Evolutionary conservation across 169 alveolate genomes (phyloP).

Genomic region (Plasmodium billcollinsi): DNA sequence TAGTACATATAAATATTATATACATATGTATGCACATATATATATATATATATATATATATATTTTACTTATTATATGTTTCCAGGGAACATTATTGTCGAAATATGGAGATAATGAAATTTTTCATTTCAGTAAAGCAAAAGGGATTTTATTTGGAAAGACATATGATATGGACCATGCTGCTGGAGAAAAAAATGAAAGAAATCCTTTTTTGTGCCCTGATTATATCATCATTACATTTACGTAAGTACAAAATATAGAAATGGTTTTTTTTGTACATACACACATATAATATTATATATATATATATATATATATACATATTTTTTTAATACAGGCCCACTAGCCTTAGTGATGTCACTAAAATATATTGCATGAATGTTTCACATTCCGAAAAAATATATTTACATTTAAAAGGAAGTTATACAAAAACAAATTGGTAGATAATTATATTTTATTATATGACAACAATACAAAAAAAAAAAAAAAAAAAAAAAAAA

Average conservation of each 20-base stretch:
- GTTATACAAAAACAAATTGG: conserved; percentile 59
- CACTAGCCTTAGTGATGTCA: conserved; percentile 25
- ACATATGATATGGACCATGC: conserved; percentile 29
- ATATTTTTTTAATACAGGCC: conserved; percentile 35
- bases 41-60: neutral
- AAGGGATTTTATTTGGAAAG: conserved; percentile 58
- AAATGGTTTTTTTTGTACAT: neutral
- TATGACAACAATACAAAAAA: conserved; percentile 29
- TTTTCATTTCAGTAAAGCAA: conserved; percentile 69
- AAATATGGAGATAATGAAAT: conserved; percentile 17
- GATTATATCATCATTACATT: conserved; percentile 64
- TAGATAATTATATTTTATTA: conserved; percentile 19
- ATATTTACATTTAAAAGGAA: conserved; percentile 64
- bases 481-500: conserved; percentile 12
- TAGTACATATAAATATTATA: no score
- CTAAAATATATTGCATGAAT: conserved; percentile 58
- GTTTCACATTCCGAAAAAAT: conserved; percentile 24
- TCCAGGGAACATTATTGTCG: neutral
- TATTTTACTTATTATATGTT: neutral
- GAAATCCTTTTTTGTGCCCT: conserved; percentile 65
- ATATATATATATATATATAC: conserved; percentile 7
- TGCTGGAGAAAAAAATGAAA: conserved; percentile 19
- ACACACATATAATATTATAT: neutral
- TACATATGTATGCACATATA: neutral
- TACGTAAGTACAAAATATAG: conserved; percentile 13